Base-by-base conservation (phyloP, 805 yeast genomes). In the Teunomyces pallodes region DNA sequence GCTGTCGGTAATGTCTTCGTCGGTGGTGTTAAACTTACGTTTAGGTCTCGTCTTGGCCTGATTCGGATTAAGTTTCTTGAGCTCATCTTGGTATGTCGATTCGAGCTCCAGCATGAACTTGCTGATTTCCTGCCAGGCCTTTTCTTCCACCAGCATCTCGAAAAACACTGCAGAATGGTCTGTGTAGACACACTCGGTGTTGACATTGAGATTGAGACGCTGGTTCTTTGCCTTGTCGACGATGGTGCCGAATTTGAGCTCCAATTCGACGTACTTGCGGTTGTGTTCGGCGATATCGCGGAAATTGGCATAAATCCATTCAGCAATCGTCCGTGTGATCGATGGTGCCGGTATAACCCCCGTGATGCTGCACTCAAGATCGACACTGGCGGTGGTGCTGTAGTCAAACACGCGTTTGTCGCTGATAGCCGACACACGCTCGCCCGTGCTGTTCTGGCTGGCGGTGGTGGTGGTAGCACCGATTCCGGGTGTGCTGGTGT, bases 221-320 rank as follows among this genome's bases (percentile, higher is more conserved):
- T 79, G 75, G 46, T 87, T 88, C 17, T 79, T 69, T 16, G 72
- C 75, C 51, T 83, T 84, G 52, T 83, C 86, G 69, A 83, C 80
- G 26, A 87, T 80, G 14, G 81, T 73, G 4, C 95, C 95, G 55
- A 85, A 79, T 60, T 87, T 87, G 59, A 86, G 71, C 66, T 87
- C 95, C 56, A 87, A 66, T 69, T 87, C 95, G 27, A 87, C 74
- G 51, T 60, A 57, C 57, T 72, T 79, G 17, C 83, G 74, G 57
- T 75, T 77, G 36, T 79, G 80, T 17, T 69, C 70, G 35, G 81
- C 79, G 35, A 88, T 77, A 30, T 87, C 87, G 40, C 76, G 76
- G 42, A 90, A 74, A 53, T 87, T 85, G 14, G 95, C 90, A 74
- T 86, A 90, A 7, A 91, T 76, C 97, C 97, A 91, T 56, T 86